Percentiles rank a stretch among this genome's conserved stretches.
Evolutionary conservation across 225 moss, liverwort and hornwort genomes (phyloP).

Genomic region (Pseudoscleropodium purum): DNA sequence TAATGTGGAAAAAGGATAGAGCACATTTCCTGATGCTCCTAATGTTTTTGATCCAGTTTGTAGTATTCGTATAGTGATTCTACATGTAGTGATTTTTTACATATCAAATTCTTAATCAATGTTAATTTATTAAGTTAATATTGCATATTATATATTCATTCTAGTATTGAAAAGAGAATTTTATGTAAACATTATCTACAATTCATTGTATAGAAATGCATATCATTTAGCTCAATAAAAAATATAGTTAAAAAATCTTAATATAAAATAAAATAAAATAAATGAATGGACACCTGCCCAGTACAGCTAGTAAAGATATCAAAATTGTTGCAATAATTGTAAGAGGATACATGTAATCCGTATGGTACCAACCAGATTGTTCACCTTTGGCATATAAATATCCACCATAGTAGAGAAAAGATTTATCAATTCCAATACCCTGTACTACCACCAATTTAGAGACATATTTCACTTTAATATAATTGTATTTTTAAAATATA

Average conservation of each 20-base stretch:
- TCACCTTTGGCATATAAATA: conserved; percentile 50
- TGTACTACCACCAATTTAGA: not conserved
- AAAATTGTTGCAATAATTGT: conserved; percentile 57
- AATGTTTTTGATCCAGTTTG: conserved; percentile 33
- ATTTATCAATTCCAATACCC: conserved; percentile 64
- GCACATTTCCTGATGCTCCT: conserved; percentile 29
- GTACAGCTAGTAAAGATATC: conserved; percentile 42
- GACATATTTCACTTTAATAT: not conserved
- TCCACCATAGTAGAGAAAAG: conserved; percentile 82
- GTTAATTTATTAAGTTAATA: too few species aligned
- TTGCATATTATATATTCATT: too few species aligned
- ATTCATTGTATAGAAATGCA: not conserved
- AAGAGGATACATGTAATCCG: conserved; percentile 66
- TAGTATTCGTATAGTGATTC: conserved; percentile 57
- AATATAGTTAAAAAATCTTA: not conserved
- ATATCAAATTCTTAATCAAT: not conserved
- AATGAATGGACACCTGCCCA: conserved; percentile 38
- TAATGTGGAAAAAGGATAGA: conserved; percentile 65
- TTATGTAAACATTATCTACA: not conserved
- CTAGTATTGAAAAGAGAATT: fast-evolving
- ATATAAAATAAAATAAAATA: not conserved
- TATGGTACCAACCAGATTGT: conserved; percentile 58
- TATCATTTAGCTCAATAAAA: not conserved
- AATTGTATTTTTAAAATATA: not conserved
- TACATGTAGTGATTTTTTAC: not conserved